Evolutionary conservation across 257 asterid species (phyloP).

Genomic region (Fraxinus excelsior): DNA sequence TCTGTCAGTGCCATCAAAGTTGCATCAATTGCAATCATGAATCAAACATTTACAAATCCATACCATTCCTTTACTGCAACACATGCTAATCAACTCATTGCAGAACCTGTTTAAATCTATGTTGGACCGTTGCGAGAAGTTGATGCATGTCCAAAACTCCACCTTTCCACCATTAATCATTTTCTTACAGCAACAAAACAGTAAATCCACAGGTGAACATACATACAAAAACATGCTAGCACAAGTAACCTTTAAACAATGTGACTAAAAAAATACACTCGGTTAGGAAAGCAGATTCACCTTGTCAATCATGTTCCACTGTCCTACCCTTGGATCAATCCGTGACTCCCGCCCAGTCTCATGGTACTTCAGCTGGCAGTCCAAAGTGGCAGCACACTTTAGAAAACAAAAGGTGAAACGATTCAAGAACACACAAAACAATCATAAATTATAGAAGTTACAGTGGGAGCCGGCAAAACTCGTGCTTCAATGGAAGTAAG

Average conservation of each 20-base stretch:
- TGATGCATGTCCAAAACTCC: constrained; percentile 65
- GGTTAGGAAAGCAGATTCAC: constrained; percentile 29
- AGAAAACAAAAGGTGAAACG: neutral
- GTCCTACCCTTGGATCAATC: constrained; percentile 65
- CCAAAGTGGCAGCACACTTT: neutral
- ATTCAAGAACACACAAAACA: neutral
- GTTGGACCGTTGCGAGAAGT: constrained; percentile 39
- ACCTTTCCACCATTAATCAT: constrained; percentile 67
- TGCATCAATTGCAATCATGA: neutral
- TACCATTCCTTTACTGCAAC: constrained; percentile 80
- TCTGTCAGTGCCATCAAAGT: neutral
- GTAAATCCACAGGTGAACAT: neutral
- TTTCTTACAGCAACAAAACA: constrained; percentile 45
- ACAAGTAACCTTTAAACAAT: neutral
- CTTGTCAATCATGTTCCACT: constrained; percentile 85
- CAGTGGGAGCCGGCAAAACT: constrained; percentile 74
- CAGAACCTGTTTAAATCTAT: constrained; percentile 35
- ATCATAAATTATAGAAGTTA: constrained; percentile 15
- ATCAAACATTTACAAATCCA: neutral
- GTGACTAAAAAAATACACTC: neutral
- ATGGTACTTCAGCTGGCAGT: constrained; percentile 63
- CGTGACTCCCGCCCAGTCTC: constrained; percentile 43
- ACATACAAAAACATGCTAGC: neutral
- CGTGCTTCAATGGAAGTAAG: constrained; percentile 65
- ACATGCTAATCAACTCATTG: constrained; percentile 49